Percentiles rank a stretch among this genome's conserved stretches.
Conservation (phyloP, 441 rosid species). For the Populus hybrid region DNA sequence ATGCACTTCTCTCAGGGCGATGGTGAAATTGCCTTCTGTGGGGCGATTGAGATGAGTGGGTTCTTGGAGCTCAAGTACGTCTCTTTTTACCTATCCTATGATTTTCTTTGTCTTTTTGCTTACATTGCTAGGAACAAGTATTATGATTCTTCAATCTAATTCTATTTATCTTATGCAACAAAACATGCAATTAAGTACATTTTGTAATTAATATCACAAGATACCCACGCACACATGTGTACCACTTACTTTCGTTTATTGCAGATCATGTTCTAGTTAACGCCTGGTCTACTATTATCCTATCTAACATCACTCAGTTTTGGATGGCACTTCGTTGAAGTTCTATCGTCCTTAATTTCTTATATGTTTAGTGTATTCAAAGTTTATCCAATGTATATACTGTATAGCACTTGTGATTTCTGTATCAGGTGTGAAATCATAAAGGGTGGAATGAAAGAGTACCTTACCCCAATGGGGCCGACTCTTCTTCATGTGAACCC, state of each 20-base stretch:
- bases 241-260: too few species aligned
- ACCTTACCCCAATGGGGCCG: constrained; percentile 98
- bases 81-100: constrained; percentile 6
- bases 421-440: constrained; percentile 71
- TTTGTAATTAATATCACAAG: neutral
- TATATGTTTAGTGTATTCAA: neutral
- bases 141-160: neutral
- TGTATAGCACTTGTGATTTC: constrained; percentile 4
- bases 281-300: too few species aligned
- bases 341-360: neutral
- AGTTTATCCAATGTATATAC: neutral
- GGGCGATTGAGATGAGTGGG: constrained; percentile 98
- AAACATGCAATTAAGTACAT: neutral
- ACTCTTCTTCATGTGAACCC: constrained; percentile 89
- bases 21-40: constrained; percentile 92
- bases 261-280: too few species aligned
- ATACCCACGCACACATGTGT: too few species aligned
- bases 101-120: neutral
- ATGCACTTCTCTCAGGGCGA: constrained; percentile 99
- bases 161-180: neutral
- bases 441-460: constrained; percentile 85
- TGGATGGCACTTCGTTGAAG: neutral
- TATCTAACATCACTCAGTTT: neutral
- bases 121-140: neutral
- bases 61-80: constrained; percentile 83